Evolutionary conservation across 176 grass and related monocot genomes (phyloP).

Genomic region (Ampelocalamus luodianensis): DNA sequence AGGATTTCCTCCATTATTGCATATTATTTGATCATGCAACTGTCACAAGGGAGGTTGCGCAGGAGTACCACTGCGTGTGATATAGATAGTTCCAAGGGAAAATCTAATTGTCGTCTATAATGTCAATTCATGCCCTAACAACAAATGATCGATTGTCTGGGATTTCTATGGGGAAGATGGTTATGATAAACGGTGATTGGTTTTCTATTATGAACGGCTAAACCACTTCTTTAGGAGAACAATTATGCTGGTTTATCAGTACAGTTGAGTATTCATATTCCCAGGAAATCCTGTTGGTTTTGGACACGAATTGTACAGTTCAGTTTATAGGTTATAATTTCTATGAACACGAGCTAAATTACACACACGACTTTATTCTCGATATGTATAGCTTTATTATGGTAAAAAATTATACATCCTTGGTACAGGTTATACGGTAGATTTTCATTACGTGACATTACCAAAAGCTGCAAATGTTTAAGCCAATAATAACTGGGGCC

Average conservation of each 20-base stretch:
- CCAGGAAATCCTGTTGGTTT: no score
- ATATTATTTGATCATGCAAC: no score
- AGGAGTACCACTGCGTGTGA: no score
- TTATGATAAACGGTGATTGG: slow-evolving; percentile 6
- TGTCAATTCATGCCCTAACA: slow-evolving; percentile 14
- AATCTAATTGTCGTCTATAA: background rate
- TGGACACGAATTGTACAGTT: no score
- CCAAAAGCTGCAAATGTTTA: background rate
- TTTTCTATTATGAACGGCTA: background rate
- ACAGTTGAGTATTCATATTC: background rate
- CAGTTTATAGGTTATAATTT: no score
- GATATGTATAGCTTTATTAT: no score
- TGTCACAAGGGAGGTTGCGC: no score
- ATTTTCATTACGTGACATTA: background rate
- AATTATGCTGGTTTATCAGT: slow-evolving; percentile 26
- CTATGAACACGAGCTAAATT: no score
- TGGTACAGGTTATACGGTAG: no score
- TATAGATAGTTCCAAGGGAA: slow-evolving; percentile 29
- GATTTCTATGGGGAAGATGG: background rate
- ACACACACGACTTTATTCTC: no score
- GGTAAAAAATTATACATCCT: no score
- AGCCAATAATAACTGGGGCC: no score
- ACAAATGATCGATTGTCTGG: background rate
- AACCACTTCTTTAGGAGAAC: slow-evolving; percentile 13
- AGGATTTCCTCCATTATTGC: background rate